Evolutionary conservation across 192 early-diverging fungal species (phyloP), one percentile per base, ranked within the genome.

Genomic region (Allomyces javanicus): DNA sequence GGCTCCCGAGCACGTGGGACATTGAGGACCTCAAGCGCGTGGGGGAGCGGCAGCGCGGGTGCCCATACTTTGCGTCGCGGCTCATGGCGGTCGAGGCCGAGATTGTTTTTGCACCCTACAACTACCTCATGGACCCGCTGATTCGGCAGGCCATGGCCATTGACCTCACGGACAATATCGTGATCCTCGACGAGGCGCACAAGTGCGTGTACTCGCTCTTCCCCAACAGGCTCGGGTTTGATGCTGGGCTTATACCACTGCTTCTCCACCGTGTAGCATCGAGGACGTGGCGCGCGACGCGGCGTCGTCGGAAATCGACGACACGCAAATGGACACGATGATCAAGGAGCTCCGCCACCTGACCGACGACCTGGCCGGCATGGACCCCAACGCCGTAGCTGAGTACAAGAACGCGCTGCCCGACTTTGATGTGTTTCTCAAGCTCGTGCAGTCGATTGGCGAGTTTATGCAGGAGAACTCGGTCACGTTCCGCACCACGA

Each of bases 21-120:
- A 71, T 85, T 12, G 83, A 85, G 65, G 83, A 85, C 58, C 64
- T 85, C 23, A 77, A 74, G 6, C 67, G 63, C 0, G 26, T 80
- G 11, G 80, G 76, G 9, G 74, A 65, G 61, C 25, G 66, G 21
- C n/a, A 17, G 27, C 25, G 61, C 40, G 77, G 71, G 2, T 86
- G 85, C 25, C 77, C 85, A 1, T 86, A 85, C 68, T 86, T 70
- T 67, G 77, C 83, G 3, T 61, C 78, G 6, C 74, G 77, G 25
- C 76, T 72, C 9, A 10, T 82, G 21, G 67, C 76, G 9, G 72
- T 64, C 9, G 58, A 25, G 2, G 83, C 83, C 6, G 78, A 86
- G 6, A 65, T 86, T 21, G 67, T 86, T 4, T 85, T 86, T 64
- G 83, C 81, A 43, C 85, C 85, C 0, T 86, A 86, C 67, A 84